Base-by-base conservation (phyloP, 208 protist genomes). In the Leishmania turanica region DNA sequence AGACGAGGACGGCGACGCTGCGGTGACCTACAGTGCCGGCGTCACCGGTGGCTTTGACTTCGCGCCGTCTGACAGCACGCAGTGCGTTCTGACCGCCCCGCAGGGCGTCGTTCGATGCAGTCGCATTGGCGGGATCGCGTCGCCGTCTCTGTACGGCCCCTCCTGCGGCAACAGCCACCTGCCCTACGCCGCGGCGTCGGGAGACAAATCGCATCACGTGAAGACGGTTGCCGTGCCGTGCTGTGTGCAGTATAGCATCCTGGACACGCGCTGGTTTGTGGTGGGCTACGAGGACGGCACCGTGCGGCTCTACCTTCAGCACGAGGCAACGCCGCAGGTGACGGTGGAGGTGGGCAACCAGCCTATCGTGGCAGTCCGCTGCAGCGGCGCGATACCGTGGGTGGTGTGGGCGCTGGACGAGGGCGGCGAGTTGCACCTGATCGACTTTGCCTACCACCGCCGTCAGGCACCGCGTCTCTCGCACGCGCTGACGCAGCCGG, bases 241-340 rank as follows among this genome's bases (percentile, higher is more conserved):
- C 58, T 93, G 88, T 83, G 87, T 94, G 71, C 88, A 88, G 49
- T 97, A 89, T 84, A 91, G 78, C 69, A 74, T 71, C 17, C 56
- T 91, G 3, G 94, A 97, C 75, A 89, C 85, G 42, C 91, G 90
- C 54, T 87, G 94, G 79, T 81, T 97, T 40, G 74, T 95, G 37
- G 92, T 84, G 19, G 94, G 94, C 64, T 97, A 96, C 86, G 91
- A 90, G 69, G 92, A 97, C 81, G 94, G 94, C 75, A 92, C 87
- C 37, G 75, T 97, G 60, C 91, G 94, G 5, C 75, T 96, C 27
- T 97, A 88, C 77, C 83, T 93, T 2, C 84, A 88, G 34, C 84
- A 84, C 45, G 87, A 93, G 56, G 77, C 74, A n/a, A 73, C 72
- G 15, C 94, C 94, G 49, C 86, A 95, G 84, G 84, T 95, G 60